Conservation (phyloP, 805 yeast species). For the Debaryomyces maramus region DNA sequence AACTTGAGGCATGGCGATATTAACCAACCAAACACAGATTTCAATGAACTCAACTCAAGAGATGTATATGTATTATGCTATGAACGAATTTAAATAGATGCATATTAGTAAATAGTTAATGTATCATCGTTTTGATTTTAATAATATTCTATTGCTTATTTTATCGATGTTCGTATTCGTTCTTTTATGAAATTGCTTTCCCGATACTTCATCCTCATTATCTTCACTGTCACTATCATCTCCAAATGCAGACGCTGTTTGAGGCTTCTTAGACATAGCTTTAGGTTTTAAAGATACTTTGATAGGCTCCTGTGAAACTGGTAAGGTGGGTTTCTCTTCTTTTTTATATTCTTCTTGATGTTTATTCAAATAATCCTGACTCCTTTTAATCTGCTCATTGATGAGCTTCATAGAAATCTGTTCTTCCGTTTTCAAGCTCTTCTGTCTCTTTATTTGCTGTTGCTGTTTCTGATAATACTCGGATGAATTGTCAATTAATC, state of each 20-base stretch:
- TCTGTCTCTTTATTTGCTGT: conserved; percentile 34
- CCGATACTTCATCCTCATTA: conserved; percentile 5
- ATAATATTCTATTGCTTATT: conserved; percentile 7
- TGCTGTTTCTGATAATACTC: conserved; percentile 33
- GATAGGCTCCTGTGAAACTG: conserved; percentile 18
- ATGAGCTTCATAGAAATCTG: conserved; percentile 43
- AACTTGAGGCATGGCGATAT: conserved; percentile 49
- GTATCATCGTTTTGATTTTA: conserved; percentile 1
- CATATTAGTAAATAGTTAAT: background rate
- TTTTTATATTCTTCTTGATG: conserved; percentile 3
- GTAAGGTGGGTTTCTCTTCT: conserved; percentile 2
- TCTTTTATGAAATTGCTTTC: background rate
- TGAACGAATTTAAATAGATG: conserved; percentile 32
- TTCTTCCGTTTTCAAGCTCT: conserved; percentile 44
- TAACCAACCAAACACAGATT: conserved; percentile 31
- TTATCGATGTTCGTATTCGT: conserved; percentile 6
- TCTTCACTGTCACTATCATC: conserved; percentile 10
- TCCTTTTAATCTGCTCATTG: conserved; percentile 54
- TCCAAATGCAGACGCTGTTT: conserved; percentile 10
- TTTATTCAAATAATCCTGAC: conserved; percentile 19
- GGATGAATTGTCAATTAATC: conserved; percentile 23
- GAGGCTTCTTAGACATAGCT: conserved; percentile 6
- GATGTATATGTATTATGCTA: conserved; percentile 74
- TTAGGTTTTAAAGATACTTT: conserved; percentile 17
- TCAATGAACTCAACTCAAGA: conserved; percentile 41